Percentiles rank a stretch among this genome's conserved stretches.
These are phyloP conservation scores for Nakataea oryzae DNA, from an alignment of 2,329 filamentous ascomycete genomes.

Conservation along the genomic window DNA sequence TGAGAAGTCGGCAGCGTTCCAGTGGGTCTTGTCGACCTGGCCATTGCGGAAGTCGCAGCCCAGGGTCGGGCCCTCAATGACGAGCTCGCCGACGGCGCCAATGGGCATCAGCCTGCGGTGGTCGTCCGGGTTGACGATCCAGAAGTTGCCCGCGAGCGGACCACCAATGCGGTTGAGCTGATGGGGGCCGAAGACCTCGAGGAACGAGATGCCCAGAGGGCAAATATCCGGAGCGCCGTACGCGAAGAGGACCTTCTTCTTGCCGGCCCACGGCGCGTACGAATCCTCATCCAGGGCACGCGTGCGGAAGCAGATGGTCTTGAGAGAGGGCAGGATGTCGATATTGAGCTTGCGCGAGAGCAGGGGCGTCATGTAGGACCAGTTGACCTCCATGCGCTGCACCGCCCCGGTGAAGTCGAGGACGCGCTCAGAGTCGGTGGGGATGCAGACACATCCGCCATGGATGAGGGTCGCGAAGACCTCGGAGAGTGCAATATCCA, in stretches of 20 bases:
- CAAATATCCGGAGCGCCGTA: slow-evolving; percentile 42
- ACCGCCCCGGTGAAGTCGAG: slow-evolving; percentile 40
- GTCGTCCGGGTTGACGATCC: slow-evolving; percentile 42
- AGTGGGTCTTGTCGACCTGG: slow-evolving; percentile 16
- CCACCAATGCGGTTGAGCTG: slow-evolving; percentile 31
- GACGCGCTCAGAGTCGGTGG: slow-evolving; percentile 35
- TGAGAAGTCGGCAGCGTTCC: slow-evolving; percentile 11
- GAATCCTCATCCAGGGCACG: slow-evolving; percentile 38
- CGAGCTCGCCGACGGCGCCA: slow-evolving; percentile 46
- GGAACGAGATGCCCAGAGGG: slow-evolving; percentile 38
- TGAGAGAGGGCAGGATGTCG: slow-evolving; percentile 22
- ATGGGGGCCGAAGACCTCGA: slow-evolving; percentile 26
- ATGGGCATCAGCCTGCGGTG: slow-evolving; percentile 38
- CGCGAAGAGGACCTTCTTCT: slow-evolving; percentile 34
- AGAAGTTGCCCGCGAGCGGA: slow-evolving; percentile 37
- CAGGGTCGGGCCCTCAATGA: slow-evolving; percentile 46
- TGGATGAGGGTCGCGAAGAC: slow-evolving; percentile 41
- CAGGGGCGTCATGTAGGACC: slow-evolving; percentile 46
- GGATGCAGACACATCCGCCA: slow-evolving; percentile 51
- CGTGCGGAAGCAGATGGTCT: slow-evolving; percentile 34
- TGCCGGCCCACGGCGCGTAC: slow-evolving; percentile 33
- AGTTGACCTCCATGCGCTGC: slow-evolving; percentile 36
- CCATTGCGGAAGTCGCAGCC: slow-evolving; percentile 25
- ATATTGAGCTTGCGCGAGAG: slow-evolving; percentile 37
- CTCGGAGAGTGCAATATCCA: slow-evolving; percentile 43